Conservation (phyloP, 2,329 filamentous ascomycete genomes). For the Aspergillus clavatus region DNA sequence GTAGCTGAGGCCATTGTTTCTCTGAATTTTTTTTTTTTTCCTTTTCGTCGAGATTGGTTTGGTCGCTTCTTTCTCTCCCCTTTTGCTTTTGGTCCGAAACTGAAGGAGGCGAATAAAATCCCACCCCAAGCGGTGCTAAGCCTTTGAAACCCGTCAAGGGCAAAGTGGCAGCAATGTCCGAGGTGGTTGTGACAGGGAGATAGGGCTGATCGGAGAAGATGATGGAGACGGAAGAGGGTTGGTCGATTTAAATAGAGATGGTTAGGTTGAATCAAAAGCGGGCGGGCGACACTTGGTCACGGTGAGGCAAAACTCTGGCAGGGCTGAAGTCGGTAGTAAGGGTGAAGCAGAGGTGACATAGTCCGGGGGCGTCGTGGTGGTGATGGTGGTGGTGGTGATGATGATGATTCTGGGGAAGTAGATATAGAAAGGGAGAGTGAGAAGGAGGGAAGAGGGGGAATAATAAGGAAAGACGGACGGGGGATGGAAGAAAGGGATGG, state of each 20-base stretch:
- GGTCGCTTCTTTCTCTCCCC: not conserved
- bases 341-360: conserved; percentile 29
- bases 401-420: too few relatives aligned
- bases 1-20: conserved; percentile 15
- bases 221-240: conserved; percentile 23
- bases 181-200: not conserved
- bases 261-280: conserved; percentile 11
- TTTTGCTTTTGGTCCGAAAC: too few relatives aligned
- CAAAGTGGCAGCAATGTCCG: conserved; percentile 8
- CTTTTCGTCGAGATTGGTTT: not conserved
- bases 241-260: conserved; percentile 3
- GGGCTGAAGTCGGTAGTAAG: conserved; percentile 20
- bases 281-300: conserved; percentile 26
- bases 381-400: conserved; percentile 14
- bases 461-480: conserved; percentile 13
- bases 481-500: conserved; percentile 26
- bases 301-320: conserved; percentile 29
- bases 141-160: conserved; percentile 1
- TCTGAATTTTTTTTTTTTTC: not conserved
- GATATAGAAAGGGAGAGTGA: conserved; percentile 16
- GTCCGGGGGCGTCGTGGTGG: conserved; percentile 18
- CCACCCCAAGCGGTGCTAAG: not conserved
- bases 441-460: conserved; percentile 8
- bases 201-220: conserved; percentile 7
- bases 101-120: not conserved